A percentile compares a stretch with the other conserved stretches of the same genome.
Evolutionary conservation across 2,329 filamentous ascomycete species (phyloP).

Genomic region (Colletotrichum sp.): DNA sequence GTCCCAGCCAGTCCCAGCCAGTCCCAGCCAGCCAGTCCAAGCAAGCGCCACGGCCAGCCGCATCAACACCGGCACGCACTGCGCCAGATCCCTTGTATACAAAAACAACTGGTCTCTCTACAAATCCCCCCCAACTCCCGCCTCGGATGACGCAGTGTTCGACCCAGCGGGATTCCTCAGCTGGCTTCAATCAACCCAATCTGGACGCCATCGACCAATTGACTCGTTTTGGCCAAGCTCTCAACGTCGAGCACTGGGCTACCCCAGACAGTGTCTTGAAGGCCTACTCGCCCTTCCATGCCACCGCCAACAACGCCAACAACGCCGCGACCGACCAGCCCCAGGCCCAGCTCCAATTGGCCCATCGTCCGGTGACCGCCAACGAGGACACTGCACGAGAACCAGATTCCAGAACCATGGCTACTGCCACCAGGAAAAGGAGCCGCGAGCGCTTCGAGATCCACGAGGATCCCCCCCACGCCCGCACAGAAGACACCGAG

Average conservation of each 20-base stretch:
- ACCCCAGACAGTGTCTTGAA: constrained; percentile 14
- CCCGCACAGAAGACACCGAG: constrained; percentile 51
- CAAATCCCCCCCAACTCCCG: neutral
- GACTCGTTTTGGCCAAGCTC: constrained; percentile 14
- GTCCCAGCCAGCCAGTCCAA: neutral
- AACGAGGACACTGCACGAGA: neutral
- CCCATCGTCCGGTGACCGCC: constrained; percentile 15
- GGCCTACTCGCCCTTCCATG: constrained; percentile 14
- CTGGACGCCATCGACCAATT: constrained; percentile 19
- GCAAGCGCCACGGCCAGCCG: neutral
- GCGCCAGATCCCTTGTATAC: neutral
- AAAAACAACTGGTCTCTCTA: neutral
- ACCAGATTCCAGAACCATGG: neutral
- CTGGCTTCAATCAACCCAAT: constrained; percentile 15
- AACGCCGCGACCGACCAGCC: neutral
- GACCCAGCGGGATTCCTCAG: constrained; percentile 19
- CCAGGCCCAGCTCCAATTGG: constrained; percentile 3
- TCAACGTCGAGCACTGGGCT: constrained; percentile 18
- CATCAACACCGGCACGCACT: neutral
- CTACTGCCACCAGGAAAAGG: constrained; percentile 24
- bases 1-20: neutral
- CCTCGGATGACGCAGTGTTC: constrained; percentile 21
- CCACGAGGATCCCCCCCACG: constrained; percentile 50
- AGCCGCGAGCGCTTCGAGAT: constrained; percentile 48
- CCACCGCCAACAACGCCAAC: neutral